Conservation (phyloP, 495 filamentous ascomycete genomes). For the Sordaria brevicollis region DNA sequence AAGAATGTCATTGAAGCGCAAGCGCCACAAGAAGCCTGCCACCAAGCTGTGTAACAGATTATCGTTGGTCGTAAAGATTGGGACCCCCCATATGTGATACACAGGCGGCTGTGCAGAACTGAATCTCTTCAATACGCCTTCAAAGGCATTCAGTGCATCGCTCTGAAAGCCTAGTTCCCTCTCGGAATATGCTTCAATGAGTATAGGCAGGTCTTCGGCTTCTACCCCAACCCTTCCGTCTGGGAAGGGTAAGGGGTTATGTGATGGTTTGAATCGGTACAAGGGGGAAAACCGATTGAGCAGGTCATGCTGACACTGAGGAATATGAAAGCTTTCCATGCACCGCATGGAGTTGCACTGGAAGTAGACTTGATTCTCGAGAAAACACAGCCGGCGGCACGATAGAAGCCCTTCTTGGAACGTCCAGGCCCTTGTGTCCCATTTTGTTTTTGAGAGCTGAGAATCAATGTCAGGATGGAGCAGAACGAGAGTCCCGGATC, state of each 20-base stretch:
- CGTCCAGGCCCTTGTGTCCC: not conserved
- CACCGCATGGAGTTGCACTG: not conserved
- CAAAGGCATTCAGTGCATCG: not conserved
- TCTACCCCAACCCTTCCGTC: not conserved
- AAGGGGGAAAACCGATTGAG: not conserved
- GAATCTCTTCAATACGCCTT: not conserved
- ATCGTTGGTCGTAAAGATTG: not conserved
- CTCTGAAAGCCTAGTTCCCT: not conserved
- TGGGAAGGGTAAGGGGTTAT: not conserved
- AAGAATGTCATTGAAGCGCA: not conserved
- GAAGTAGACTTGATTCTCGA: not conserved
- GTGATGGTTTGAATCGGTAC: not conserved
- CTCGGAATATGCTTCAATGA: not conserved
- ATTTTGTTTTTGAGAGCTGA: not conserved
- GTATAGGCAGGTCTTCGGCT: not conserved
- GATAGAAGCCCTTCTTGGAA: not conserved
- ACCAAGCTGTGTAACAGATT: not conserved
- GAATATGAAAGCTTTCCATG: constrained; percentile 5
- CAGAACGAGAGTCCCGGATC: not conserved
- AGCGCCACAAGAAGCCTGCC: not conserved
- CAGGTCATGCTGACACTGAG: not conserved
- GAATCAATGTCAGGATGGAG: not conserved
- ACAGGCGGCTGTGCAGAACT: not conserved
- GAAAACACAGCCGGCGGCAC: not conserved
- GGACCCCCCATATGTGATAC: not conserved